phyloP scores from a whole-genome alignment of 257 asterid genomes.

The Perilla frutescens region DNA sequence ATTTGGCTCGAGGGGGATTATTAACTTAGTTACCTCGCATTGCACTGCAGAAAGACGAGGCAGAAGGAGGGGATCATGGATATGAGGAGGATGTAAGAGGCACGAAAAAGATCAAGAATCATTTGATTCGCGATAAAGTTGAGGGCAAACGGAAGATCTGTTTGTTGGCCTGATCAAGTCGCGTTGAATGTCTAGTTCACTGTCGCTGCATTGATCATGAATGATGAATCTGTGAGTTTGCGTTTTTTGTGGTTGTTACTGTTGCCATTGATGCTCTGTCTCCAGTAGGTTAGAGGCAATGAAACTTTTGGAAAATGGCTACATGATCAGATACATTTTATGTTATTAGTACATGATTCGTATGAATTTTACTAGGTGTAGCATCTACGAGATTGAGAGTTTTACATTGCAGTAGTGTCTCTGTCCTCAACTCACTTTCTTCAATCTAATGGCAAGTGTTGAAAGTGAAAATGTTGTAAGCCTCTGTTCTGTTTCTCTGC shows the following conservation, averaged over 20 bases:
- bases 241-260: too few relatives aligned
- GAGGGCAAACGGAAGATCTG: constrained; percentile 41
- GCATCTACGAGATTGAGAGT: background rate
- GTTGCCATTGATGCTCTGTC: too few relatives aligned
- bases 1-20: constrained; percentile 8
- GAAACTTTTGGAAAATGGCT: background rate
- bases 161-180: constrained; percentile 43
- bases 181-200: constrained; percentile 40
- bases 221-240: background rate
- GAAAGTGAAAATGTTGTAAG: too few relatives aligned
- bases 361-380: background rate
- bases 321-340: background rate
- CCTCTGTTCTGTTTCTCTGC: too few relatives aligned
- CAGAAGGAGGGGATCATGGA: constrained; percentile 5
- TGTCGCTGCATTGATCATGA: constrained; percentile 1
- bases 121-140: constrained; percentile 17
- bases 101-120: constrained; percentile 25
- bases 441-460: too few relatives aligned
- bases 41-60: constrained; percentile 33
- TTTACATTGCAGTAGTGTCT: background rate
- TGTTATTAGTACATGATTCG: background rate
- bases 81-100: constrained; percentile 20
- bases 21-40: background rate
- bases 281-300: background rate
- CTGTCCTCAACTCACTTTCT: too few relatives aligned